Evolutionary conservation across 1,284 basidiomycete species (phyloP).

Genomic region (Malassezia brasiliensis): DNA sequence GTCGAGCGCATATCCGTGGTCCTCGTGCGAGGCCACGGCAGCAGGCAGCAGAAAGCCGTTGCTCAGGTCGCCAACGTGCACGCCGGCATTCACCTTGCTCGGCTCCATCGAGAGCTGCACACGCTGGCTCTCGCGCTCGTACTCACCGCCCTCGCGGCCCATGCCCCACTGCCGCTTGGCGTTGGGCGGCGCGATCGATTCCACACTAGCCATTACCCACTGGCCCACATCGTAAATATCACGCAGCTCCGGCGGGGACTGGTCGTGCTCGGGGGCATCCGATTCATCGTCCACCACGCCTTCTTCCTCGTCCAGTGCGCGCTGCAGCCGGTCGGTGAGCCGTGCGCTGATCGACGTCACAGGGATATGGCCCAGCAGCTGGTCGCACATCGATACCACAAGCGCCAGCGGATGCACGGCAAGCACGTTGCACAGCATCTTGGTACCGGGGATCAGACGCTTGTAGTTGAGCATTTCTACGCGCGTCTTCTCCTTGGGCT

Average conservation of each 20-base stretch:
- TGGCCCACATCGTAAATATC: constrained; percentile 75
- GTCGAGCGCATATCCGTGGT: constrained; percentile 86
- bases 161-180: constrained; percentile 59
- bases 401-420: constrained; percentile 80
- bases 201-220: constrained; percentile 72
- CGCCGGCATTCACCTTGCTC: constrained; percentile 70
- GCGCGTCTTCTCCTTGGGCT: constrained; percentile 42
- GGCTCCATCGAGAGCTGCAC: constrained; percentile 84
- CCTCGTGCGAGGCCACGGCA: constrained; percentile 65
- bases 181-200: constrained; percentile 55
- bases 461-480: constrained; percentile 22
- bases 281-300: constrained; percentile 52
- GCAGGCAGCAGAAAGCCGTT: constrained; percentile 32
- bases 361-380: constrained; percentile 86
- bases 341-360: constrained; percentile 85
- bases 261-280: constrained; percentile 49
- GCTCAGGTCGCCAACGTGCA: constrained; percentile 68
- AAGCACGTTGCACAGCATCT: constrained; percentile 74
- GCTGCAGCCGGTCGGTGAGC: constrained; percentile 59
- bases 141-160: constrained; percentile 37
- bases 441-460: constrained; percentile 75
- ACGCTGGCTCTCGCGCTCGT: constrained; percentile 36
- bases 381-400: constrained; percentile 84
- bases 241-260: constrained; percentile 33
- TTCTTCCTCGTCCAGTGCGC: constrained; percentile 48